Percentiles rank a stretch among this genome's conserved stretches.
Evolutionary conservation across 345 rosid genomes (phyloP).

Genomic region (Camelina laxa): DNA sequence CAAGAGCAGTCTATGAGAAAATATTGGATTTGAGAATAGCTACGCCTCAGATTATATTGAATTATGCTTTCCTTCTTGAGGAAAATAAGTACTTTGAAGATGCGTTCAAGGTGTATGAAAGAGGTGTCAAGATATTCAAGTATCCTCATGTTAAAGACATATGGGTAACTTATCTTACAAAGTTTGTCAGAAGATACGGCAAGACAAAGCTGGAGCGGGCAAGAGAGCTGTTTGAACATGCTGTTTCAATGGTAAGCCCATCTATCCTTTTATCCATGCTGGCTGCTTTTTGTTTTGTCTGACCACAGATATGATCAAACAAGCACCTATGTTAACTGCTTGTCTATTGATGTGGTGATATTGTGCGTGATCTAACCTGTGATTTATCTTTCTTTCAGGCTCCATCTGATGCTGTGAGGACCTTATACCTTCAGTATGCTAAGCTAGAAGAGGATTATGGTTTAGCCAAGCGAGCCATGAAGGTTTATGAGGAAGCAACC

Average conservation of each 20-base stretch:
- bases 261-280: slow-evolving; percentile 20
- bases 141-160: slow-evolving; percentile 96
- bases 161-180: slow-evolving; percentile 92
- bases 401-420: slow-evolving; percentile 88
- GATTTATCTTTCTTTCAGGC: slow-evolving; percentile 55
- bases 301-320: neutral
- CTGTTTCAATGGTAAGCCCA: slow-evolving; percentile 72
- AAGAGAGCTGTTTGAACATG: slow-evolving; percentile 93
- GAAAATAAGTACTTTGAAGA: slow-evolving; percentile 94
- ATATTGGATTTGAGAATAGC: slow-evolving; percentile 94
- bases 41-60: slow-evolving; percentile 92
- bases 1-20: slow-evolving; percentile 89
- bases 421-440: slow-evolving; percentile 91
- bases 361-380: neutral
- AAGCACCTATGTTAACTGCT: neutral
- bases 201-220: slow-evolving; percentile 91
- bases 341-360: slow-evolving; percentile 3
- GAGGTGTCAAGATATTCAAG: slow-evolving; percentile 96
- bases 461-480: slow-evolving; percentile 96
- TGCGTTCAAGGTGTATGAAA: slow-evolving; percentile 98
- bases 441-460: slow-evolving; percentile 97
- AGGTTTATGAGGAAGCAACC: slow-evolving; percentile 90
- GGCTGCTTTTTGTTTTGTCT: neutral
- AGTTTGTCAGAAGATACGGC: slow-evolving; percentile 90
- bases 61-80: slow-evolving; percentile 87